Evolutionary conservation across 495 filamentous ascomycete genomes (phyloP).

Genomic region (Tuber calosporum): DNA sequence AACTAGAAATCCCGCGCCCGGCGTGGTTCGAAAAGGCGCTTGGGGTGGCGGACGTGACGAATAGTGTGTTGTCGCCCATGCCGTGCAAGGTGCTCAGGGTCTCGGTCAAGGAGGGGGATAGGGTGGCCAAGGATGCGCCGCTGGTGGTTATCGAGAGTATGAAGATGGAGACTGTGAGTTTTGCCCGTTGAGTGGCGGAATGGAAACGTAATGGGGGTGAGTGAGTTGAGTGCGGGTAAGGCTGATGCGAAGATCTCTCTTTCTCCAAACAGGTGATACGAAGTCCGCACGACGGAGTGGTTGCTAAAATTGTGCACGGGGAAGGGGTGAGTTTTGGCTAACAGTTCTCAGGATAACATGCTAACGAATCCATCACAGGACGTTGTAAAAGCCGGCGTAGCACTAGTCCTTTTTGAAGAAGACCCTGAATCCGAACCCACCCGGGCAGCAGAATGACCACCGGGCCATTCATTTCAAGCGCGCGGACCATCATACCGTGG

Average conservation of each 20-base stretch:
- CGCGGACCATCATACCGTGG: neutral
- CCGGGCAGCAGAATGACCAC: neutral
- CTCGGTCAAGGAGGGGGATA: slow-evolving; percentile 69
- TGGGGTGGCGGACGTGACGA: slow-evolving; percentile 69
- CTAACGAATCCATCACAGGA: slow-evolving; percentile 43
- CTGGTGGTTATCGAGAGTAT: slow-evolving; percentile 97
- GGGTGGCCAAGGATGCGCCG: slow-evolving; percentile 75
- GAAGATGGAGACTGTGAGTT: slow-evolving; percentile 89
- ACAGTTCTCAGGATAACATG: slow-evolving; percentile 3
- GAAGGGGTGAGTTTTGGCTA: slow-evolving; percentile 62
- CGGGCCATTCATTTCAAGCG: neutral
- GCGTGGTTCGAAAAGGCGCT: slow-evolving; percentile 80
- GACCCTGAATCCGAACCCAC: slow-evolving; percentile 14
- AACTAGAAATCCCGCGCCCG: slow-evolving; percentile 59
- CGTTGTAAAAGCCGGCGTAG: slow-evolving; percentile 54
- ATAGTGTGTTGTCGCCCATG: slow-evolving; percentile 87
- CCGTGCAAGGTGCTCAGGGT: slow-evolving; percentile 87
- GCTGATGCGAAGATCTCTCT: slow-evolving; percentile 8
- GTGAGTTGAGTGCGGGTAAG: neutral
- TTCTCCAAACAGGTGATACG: slow-evolving; percentile 56
- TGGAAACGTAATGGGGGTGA: neutral
- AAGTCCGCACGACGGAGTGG: slow-evolving; percentile 71
- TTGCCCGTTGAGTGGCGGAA: neutral
- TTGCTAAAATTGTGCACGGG: slow-evolving; percentile 75
- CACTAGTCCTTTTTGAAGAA: slow-evolving; percentile 53